These are phyloP conservation scores for Pseudozyma tsukubaensis DNA, from an alignment of 1,284 basidiomycete genomes.

Conservation along the genomic window DNA sequence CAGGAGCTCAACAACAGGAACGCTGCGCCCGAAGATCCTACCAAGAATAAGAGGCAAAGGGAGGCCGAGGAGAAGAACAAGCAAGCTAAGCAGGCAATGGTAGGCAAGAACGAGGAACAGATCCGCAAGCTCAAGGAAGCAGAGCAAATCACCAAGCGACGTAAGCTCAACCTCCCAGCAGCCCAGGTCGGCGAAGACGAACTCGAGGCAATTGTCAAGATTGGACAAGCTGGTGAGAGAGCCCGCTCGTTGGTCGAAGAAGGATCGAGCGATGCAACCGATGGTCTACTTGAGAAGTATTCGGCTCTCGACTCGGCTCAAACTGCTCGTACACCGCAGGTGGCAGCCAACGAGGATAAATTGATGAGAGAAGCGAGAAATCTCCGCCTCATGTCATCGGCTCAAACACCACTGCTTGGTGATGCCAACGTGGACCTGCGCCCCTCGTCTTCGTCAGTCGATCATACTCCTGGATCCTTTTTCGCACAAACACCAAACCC, in stretches of 20 bases:
- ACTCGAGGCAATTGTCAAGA: conserved; percentile 98
- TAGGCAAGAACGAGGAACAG: conserved; percentile 81
- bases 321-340: conserved; percentile 91
- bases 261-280: conserved; percentile 80
- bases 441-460: conserved; percentile 3
- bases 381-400: conserved; percentile 87
- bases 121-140: conserved; percentile 97
- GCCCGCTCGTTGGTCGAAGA: conserved; percentile 81
- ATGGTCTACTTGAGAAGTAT: conserved; percentile 88
- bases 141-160: conserved; percentile 88
- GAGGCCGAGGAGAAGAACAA: conserved; percentile 79
- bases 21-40: conserved; percentile 74
- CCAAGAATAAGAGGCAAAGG: conserved; percentile 70
- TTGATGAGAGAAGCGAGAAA: conserved; percentile 93
- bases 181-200: conserved; percentile 97
- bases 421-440: conserved; percentile 84
- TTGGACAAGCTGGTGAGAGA: conserved; percentile 89
- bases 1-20: conserved; percentile 74
- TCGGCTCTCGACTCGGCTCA: conserved; percentile 86
- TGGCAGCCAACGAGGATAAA: conserved; percentile 78
- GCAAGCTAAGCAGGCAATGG: conserved; percentile 75
- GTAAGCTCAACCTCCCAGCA: conserved; percentile 85
- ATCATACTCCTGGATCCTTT: conserved; percentile 9
- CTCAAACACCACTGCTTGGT: conserved; percentile 93
- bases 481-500: conserved; percentile 93